Base-by-base conservation (phyloP, 768 basidiomycete species). In the Dentipellis sp. region DNA sequence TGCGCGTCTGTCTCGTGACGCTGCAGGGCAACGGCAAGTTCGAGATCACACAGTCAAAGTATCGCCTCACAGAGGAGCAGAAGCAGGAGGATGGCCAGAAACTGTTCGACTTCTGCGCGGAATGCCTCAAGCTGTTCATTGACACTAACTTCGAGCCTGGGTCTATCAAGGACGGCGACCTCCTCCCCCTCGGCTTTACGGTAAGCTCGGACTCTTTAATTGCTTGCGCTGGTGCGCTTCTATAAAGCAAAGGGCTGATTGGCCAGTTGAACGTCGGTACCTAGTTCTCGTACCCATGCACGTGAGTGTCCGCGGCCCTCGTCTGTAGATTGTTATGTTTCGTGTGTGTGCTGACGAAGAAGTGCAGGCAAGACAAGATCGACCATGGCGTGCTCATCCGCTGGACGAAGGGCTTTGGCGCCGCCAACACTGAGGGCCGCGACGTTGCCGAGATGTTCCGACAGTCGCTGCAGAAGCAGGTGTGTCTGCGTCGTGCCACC, bases 381-480 rank as follows among this genome's bases (percentile, higher is more conserved):
- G 93, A 98, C 69, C 92, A 97, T 59, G 95, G 93, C 21, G 80
- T 82, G 58, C 84, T 98, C 38, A 93, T 97, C 64, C 87, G 95
- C 16, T 99, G 97, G 97, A 99, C 97, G n/a, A 99, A 99, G 71
- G 97, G 97, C 60, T 98, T 98, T 64, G 93, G 93, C 35, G 89
- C 89, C 0, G 68, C 80, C 4, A 92, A 94, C 66, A 93, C 91
- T 16, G 97, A 98, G 70, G 94, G 94, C 16, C 75, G 80, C 54
- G 91, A 99, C 64, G 93, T 95, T 11, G 94, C 91, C 4, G 88
- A 77, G 39, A 94, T 99, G 91, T 95, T 99, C 75, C 81, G 83
- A 50, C 71, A 83, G 55, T 86, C 90, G 12, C 80, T 99, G 48
- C 75, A 75, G 56, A 90, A 87, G 76, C 75, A 80, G 65, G 91